These are phyloP conservation scores for Sedum album DNA, from an alignment of 164 flowering plant species.

Conservation along the genomic window DNA sequence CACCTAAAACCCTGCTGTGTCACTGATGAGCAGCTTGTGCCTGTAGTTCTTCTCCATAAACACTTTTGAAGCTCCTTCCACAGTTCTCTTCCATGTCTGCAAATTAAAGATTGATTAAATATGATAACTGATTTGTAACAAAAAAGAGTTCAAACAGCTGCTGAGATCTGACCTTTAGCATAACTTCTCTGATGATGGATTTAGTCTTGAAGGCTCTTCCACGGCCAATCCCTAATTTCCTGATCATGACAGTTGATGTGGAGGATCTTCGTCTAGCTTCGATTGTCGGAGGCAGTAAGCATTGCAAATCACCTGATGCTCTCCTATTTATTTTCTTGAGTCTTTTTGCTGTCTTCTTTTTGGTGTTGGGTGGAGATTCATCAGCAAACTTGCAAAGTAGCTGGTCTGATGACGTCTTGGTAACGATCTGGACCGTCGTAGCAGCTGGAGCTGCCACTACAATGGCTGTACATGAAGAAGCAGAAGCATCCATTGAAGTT, in stretches of 20 bases:
- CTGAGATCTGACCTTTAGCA: too few relatives aligned
- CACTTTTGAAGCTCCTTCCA: background rate
- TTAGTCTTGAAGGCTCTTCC: slow-evolving; percentile 1
- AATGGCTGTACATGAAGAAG: background rate
- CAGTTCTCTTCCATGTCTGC: background rate
- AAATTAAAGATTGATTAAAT: too few relatives aligned
- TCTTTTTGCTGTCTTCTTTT: background rate
- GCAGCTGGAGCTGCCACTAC: background rate
- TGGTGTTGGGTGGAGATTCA: background rate
- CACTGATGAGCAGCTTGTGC: too few relatives aligned
- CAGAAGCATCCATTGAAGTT: background rate
- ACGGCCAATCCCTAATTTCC: slow-evolving; percentile 1
- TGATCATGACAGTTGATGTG: background rate
- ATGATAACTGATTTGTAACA: too few relatives aligned
- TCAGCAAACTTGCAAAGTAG: slow-evolving; percentile 1
- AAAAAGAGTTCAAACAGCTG: too few relatives aligned
- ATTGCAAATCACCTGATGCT: background rate
- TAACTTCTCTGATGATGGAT: background rate
- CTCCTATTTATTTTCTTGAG: background rate
- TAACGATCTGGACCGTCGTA: background rate
- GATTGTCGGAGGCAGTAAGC: background rate
- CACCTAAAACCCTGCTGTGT: too few relatives aligned
- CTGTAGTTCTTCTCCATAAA: too few relatives aligned
- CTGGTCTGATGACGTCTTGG: background rate
- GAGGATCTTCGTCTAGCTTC: background rate